phyloP scores from a whole-genome alignment of 768 basidiomycete species.

The Leccinellum luteum region DNA sequence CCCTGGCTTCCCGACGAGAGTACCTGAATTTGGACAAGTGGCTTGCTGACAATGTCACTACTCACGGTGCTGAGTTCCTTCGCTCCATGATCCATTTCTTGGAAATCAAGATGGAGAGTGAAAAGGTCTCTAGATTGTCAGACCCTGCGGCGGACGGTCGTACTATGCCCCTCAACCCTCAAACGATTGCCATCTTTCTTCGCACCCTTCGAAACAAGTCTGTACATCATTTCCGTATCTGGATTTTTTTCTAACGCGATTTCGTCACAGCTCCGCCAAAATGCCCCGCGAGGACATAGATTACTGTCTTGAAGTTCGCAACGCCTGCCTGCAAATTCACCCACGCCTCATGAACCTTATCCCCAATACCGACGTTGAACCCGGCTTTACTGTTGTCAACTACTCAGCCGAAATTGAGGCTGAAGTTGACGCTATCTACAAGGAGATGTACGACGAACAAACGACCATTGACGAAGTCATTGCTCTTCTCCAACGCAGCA shows the following conservation, averaged over 20 bases:
- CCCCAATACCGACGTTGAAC: slow-evolving; percentile 84
- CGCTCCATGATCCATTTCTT: slow-evolving; percentile 86
- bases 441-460: slow-evolving; percentile 96
- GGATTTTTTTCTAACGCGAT: slow-evolving; percentile 1
- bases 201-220: slow-evolving; percentile 84
- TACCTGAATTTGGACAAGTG: slow-evolving; percentile 96
- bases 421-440: slow-evolving; percentile 94
- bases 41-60: slow-evolving; percentile 83
- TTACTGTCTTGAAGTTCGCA: slow-evolving; percentile 88
- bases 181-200: slow-evolving; percentile 89
- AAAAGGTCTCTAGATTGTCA: slow-evolving; percentile 71
- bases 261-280: slow-evolving; percentile 55
- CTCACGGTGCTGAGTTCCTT: slow-evolving; percentile 83
- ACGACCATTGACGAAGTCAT: slow-evolving; percentile 95
- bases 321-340: slow-evolving; percentile 89
- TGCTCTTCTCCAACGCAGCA: slow-evolving; percentile 78
- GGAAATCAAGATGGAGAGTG: slow-evolving; percentile 90
- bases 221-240: slow-evolving; percentile 26
- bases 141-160: slow-evolving; percentile 75
- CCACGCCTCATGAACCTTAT: slow-evolving; percentile 93
- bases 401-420: slow-evolving; percentile 88
- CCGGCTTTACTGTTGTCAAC: slow-evolving; percentile 84
- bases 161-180: slow-evolving; percentile 85
- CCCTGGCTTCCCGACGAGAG: slow-evolving; percentile 88
- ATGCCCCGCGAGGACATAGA: slow-evolving; percentile 79